These are phyloP conservation scores for Euphorbia schlechtendalii DNA, from an alignment of 441 rosid species.

Conservation along the genomic window DNA sequence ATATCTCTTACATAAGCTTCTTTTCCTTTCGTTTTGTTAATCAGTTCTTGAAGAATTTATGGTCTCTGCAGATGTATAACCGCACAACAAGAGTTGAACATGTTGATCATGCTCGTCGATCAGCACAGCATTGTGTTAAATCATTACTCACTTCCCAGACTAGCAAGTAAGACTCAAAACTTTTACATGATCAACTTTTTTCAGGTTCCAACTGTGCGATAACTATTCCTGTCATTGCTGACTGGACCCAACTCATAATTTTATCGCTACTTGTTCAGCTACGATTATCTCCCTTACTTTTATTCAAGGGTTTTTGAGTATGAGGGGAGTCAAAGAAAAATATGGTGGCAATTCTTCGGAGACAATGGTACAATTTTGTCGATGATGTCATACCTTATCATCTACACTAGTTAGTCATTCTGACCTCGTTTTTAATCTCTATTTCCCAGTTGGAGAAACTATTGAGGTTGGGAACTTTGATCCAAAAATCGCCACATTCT, in stretches of 20 bases:
- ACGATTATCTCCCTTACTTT: constrained; percentile 86
- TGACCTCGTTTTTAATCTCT: constrained; percentile 16
- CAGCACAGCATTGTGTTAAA: constrained; percentile 83
- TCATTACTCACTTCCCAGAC: constrained; percentile 64
- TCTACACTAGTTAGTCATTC: not conserved
- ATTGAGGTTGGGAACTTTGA: constrained; percentile 75
- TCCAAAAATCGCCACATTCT: constrained; percentile 89
- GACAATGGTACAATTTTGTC: constrained; percentile 57
- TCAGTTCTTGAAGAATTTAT: constrained; percentile 12
- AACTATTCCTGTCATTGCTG: constrained; percentile 9
- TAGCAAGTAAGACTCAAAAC: constrained; percentile 41
- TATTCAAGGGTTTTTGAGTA: constrained; percentile 89
- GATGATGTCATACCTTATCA: not conserved
- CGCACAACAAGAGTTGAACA: constrained; percentile 81
- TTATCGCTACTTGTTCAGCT: constrained; percentile 38
- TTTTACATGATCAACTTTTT: not conserved
- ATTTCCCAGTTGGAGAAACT: constrained; percentile 71
- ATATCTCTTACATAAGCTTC: constrained; percentile 19
- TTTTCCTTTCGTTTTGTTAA: not conserved
- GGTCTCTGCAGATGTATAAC: constrained; percentile 56
- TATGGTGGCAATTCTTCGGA: constrained; percentile 95
- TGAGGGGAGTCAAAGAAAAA: constrained; percentile 84
- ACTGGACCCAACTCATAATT: constrained; percentile 13
- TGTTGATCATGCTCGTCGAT: constrained; percentile 86
- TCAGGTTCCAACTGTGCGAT: not conserved